A percentile compares a stretch with the other conserved stretches of the same genome.
Evolutionary conservation across 768 basidiomycete genomes (phyloP).

Genomic region (Leccinum truebloodii): DNA sequence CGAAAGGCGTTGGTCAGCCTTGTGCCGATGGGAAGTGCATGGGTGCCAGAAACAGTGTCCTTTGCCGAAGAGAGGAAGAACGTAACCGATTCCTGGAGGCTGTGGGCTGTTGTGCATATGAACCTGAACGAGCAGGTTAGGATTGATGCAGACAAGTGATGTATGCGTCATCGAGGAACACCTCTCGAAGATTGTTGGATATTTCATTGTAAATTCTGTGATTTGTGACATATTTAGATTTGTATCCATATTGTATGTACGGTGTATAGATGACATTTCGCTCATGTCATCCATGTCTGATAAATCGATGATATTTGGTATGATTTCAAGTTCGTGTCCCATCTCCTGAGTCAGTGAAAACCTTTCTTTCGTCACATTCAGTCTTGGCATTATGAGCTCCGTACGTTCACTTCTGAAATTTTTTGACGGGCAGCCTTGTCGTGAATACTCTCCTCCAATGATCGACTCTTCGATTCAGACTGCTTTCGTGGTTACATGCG

Average conservation of each 20-base stretch:
- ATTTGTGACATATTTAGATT: background rate
- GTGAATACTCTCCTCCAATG: no score
- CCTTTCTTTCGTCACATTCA: no score
- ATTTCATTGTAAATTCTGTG: background rate
- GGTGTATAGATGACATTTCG: background rate
- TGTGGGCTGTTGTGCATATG: slow-evolving; percentile 50
- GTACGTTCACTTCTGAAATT: no score
- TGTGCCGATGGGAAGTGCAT: slow-evolving; percentile 42
- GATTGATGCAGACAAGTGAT: background rate
- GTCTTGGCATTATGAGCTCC: no score
- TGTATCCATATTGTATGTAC: background rate
- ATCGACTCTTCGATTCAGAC: no score
- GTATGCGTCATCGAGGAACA: background rate
- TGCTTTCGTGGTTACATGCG: no score
- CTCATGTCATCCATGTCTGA: background rate
- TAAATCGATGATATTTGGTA: no score
- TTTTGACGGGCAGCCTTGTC: no score
- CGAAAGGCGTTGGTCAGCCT: slow-evolving; percentile 20
- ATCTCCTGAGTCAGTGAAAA: no score
- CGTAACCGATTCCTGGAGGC: slow-evolving; percentile 44
- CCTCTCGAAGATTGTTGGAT: background rate
- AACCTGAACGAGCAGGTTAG: slow-evolving; percentile 28
- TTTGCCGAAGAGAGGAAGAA: slow-evolving; percentile 44
- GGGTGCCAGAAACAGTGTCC: slow-evolving; percentile 38
- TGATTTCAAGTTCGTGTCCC: no score